phyloP scores from a whole-genome alignment of 345 rosid genomes.

The Draba incana region DNA sequence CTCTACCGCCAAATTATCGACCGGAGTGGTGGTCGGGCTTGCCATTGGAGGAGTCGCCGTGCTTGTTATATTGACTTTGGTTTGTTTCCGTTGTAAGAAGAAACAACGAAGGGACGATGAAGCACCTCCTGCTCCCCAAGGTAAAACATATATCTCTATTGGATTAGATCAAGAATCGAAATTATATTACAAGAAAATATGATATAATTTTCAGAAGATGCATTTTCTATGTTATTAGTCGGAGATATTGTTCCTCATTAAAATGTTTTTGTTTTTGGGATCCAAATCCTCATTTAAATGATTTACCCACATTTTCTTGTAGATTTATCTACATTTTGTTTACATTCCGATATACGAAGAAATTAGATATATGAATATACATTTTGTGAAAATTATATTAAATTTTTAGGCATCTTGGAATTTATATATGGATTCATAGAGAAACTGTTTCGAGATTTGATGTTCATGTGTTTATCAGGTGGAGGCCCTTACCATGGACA shows the following conservation, averaged over 20 bases:
- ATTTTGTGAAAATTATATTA: not conserved
- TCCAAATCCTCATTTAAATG: not conserved
- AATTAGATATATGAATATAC: not conserved
- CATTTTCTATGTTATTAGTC: no score
- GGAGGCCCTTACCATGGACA: no score
- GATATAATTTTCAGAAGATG: no score
- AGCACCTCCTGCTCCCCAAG: slow-evolving; percentile 38
- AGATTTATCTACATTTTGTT: slow-evolving; percentile 9
- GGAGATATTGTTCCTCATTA: no score
- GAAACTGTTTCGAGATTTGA: not conserved
- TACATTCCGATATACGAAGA: not conserved
- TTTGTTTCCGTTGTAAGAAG: slow-evolving; percentile 57
- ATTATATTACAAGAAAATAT: no score
- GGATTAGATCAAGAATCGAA: not conserved
- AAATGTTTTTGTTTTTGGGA: no score
- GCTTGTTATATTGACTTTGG: slow-evolving; percentile 46
- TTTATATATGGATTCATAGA: not conserved
- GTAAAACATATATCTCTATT: slow-evolving; percentile 14
- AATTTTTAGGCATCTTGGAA: not conserved
- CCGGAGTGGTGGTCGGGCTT: slow-evolving; percentile 61
- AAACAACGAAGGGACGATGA: slow-evolving; percentile 53
- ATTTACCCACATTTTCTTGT: slow-evolving; percentile 20
- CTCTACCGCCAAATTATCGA: slow-evolving; percentile 36
- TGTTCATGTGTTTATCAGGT: slow-evolving; percentile 36
- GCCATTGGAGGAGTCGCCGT: slow-evolving; percentile 62